Conservation (phyloP, 2,329 filamentous ascomycete genomes). For the Juglanconis juglandina region DNA sequence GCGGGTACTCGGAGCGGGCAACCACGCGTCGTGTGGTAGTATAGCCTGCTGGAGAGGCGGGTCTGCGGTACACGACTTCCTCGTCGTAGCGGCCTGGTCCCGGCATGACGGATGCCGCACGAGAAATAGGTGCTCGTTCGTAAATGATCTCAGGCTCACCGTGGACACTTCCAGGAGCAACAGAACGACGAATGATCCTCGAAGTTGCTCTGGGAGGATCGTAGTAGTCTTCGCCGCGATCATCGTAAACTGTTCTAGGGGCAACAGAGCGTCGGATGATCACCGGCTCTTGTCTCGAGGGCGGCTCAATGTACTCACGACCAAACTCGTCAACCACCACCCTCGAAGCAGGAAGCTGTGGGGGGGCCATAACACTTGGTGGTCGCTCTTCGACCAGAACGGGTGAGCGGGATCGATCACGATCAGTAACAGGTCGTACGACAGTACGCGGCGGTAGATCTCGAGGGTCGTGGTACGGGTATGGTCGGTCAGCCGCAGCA, state of each 20-base stretch:
- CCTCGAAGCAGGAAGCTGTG: constrained; percentile 54
- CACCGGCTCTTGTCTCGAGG: constrained; percentile 32
- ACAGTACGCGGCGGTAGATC: constrained; percentile 43
- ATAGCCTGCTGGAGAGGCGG: constrained; percentile 46
- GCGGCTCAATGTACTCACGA: constrained; percentile 68
- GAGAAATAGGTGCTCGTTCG: constrained; percentile 52
- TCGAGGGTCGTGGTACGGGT: constrained; percentile 41
- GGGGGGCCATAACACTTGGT: constrained; percentile 45
- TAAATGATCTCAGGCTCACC: constrained; percentile 60
- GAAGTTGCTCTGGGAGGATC: constrained; percentile 16
- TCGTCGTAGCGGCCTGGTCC: constrained; percentile 47
- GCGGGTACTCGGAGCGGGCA: constrained; percentile 58
- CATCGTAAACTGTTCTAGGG: constrained; percentile 32
- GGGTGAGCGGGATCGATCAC: constrained; percentile 47
- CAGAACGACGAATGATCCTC: constrained; percentile 44
- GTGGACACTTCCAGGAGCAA: constrained; percentile 40
- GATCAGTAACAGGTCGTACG: constrained; percentile 46
- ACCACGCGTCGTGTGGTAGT: constrained; percentile 53
- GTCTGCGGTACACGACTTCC: constrained; percentile 46
- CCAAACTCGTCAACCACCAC: constrained; percentile 82
- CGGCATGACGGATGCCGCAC: constrained; percentile 49
- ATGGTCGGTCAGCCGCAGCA: constrained; percentile 37
- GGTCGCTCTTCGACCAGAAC: constrained; percentile 40
- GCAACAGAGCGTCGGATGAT: constrained; percentile 52
- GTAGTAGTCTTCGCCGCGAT: constrained; percentile 25